Percentiles rank a stretch among this genome's conserved stretches.
Evolutionary conservation across 805 yeast genomes (phyloP).

Genomic region (Wilhelminamyces savonicus): DNA sequence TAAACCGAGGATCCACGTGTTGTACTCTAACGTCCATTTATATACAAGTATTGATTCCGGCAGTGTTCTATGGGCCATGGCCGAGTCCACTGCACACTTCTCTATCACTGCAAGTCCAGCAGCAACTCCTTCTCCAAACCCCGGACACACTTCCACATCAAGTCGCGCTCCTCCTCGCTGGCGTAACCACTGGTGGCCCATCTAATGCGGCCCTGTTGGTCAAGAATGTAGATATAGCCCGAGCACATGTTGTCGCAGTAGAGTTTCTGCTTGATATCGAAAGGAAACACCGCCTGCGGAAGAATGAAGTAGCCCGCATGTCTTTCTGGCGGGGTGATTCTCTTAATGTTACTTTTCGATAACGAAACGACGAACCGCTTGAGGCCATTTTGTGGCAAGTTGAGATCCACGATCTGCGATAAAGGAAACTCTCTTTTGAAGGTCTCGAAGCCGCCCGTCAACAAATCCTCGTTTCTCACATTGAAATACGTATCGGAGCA

Average conservation of each 20-base stretch:
- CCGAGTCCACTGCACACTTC: too few relatives aligned
- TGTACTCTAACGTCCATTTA: too few relatives aligned
- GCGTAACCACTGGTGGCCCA: conserved; percentile 92
- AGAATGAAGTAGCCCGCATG: conserved; percentile 58
- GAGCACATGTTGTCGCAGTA: conserved; percentile 69
- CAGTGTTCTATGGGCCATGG: too few relatives aligned
- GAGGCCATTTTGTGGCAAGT: conserved; percentile 65
- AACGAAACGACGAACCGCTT: conserved; percentile 56
- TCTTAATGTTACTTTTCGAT: conserved; percentile 37
- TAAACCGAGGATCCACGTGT: too few relatives aligned
- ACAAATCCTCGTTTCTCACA: conserved; percentile 33
- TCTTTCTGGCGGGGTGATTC: conserved; percentile 40
- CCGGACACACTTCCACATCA: conserved; percentile 60
- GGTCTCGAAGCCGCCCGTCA: conserved; percentile 34
- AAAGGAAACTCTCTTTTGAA: conserved; percentile 40
- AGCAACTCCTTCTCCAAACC: conserved; percentile 51
- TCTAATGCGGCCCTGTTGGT: conserved; percentile 64
- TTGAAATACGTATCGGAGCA: conserved; percentile 59
- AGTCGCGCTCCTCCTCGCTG: conserved; percentile 53
- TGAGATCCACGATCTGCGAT: conserved; percentile 70
- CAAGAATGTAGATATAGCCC: conserved; percentile 80
- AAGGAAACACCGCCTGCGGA: conserved; percentile 52
- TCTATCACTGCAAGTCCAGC: too few relatives aligned
- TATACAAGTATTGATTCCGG: too few relatives aligned
- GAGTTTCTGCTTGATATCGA: conserved; percentile 51